Base-by-base conservation (phyloP, 2,329 filamentous ascomycete species). In the Lachnellula occidentalis region DNA sequence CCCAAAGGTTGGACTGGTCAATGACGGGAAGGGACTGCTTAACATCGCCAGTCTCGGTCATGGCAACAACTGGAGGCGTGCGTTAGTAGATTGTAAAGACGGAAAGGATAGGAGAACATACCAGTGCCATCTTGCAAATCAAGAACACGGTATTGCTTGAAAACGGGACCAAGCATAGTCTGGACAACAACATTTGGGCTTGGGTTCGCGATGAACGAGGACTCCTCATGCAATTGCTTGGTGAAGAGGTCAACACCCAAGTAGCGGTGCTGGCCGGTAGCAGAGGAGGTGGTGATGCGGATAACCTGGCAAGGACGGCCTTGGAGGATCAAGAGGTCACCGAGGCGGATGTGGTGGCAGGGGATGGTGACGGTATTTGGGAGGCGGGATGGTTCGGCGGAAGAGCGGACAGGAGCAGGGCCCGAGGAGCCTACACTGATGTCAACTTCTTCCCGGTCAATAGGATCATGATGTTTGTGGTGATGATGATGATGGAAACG, bases 141-240 rank as follows among this genome's bases (percentile, higher is more conserved):
- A 60, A 99, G 87, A 72, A 99, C 92, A 71, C 94, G 92, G 87
- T 99, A 99, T 83, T 97, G 94, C 90, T 97, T 97, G 90, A 97
- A 96, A 79, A 97, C 86, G 62, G 94, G 94, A 68, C 92, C 94
- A 65, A 95, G 88, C 91, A 99, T 97, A 79, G 92, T 97, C 87
- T 99, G 94, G 70, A 99, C 92, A 62, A 97, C 85, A 58, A 99
- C 94, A 67, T 90, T 96, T 67, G 92, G 92, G 64, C 88, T 90
- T 63, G 94, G 94, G 87, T 95, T 95, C 77, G 90, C 92, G 78
- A 97, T 86, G 79, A 96, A 96, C 69, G 88, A 92, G 55, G 90
- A 96, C 87, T 99, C 94, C 80, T 99, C 94, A 72, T 97, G 91
- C 64, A 99, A 85, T 81, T 97, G 90, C 84, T 96, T 95, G 82